These are phyloP conservation scores for Syzygium aqueum DNA, from an alignment of 345 rosid genomes.

Conservation along the genomic window DNA sequence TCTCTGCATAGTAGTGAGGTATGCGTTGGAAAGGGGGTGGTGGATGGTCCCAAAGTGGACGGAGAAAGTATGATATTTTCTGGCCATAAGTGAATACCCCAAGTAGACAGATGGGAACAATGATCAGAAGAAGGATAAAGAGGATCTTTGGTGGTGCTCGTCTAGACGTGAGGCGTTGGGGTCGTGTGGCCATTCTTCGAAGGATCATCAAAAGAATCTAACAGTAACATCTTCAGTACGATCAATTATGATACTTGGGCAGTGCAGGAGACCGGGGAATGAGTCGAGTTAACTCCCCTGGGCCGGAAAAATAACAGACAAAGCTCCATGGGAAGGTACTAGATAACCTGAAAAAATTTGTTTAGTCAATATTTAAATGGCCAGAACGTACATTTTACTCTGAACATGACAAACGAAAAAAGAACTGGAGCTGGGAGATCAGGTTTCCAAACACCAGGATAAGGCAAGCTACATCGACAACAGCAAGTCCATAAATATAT, in stretches of 20 bases:
- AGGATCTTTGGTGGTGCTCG: constrained; percentile 29
- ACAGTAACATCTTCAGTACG: background rate
- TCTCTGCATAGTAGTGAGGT: constrained; percentile 92
- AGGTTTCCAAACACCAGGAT: background rate
- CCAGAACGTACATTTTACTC: background rate
- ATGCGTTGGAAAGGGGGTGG: constrained; percentile 57
- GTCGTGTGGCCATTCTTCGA: constrained; percentile 38
- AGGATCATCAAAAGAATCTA: constrained; percentile 8
- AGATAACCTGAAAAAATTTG: background rate
- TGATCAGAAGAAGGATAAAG: constrained; percentile 25
- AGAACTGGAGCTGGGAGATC: background rate
- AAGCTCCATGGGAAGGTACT: background rate
- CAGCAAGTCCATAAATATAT: background rate
- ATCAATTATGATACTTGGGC: background rate
- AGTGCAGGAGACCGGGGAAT: background rate
- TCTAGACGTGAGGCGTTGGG: constrained; percentile 15
- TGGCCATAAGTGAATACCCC: constrained; percentile 31
- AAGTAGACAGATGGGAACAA: constrained; percentile 40
- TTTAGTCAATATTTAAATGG: background rate
- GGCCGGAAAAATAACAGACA: background rate
- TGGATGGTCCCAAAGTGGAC: constrained; percentile 89
- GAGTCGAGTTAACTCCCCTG: background rate
- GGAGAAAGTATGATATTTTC: constrained; percentile 55
- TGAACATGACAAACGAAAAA: background rate
- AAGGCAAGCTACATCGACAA: background rate